A percentile compares a stretch with the other conserved stretches of the same genome.
These are phyloP conservation scores for Glycine latifolia DNA, from an alignment of 306 rosid genomes.

Conservation along the genomic window DNA sequence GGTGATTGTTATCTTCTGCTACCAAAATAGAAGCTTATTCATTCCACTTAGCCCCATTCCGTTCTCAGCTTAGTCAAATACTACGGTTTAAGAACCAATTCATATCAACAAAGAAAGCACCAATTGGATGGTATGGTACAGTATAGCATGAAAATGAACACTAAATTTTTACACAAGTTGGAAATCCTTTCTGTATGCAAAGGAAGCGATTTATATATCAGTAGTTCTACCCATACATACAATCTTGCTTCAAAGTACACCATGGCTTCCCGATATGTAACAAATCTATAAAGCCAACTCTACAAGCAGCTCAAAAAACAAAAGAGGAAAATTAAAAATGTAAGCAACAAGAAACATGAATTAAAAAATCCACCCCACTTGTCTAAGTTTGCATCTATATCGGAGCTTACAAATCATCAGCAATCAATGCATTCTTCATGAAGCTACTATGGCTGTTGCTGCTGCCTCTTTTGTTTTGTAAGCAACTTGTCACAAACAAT, in stretches of 20 bases:
- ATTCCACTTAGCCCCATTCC: background rate
- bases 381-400: slow-evolving; percentile 42
- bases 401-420: too few species aligned
- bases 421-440: slow-evolving; percentile 29
- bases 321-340: slow-evolving; percentile 48
- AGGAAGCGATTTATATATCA: slow-evolving; percentile 36
- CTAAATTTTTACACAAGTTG: slow-evolving; percentile 50
- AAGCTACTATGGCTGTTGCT: slow-evolving; percentile 21
- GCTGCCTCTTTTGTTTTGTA: background rate
- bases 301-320: slow-evolving; percentile 56
- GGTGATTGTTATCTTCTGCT: too few species aligned
- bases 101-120: slow-evolving; percentile 29
- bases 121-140: background rate
- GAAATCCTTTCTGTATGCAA: slow-evolving; percentile 50
- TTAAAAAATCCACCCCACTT: slow-evolving; percentile 65
- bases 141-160: slow-evolving; percentile 21
- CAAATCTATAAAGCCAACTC: slow-evolving; percentile 71
- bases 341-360: slow-evolving; percentile 68
- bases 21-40: background rate
- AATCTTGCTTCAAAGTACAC: slow-evolving; percentile 53
- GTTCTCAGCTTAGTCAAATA: background rate
- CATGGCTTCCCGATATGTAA: slow-evolving; percentile 60
- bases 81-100: background rate
- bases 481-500: slow-evolving; percentile 34
- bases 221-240: slow-evolving; percentile 42